Percentiles rank a stretch among this genome's conserved stretches.
Conservation (phyloP, 73 alveolate genomes). For the Paramecium sonneborni region DNA sequence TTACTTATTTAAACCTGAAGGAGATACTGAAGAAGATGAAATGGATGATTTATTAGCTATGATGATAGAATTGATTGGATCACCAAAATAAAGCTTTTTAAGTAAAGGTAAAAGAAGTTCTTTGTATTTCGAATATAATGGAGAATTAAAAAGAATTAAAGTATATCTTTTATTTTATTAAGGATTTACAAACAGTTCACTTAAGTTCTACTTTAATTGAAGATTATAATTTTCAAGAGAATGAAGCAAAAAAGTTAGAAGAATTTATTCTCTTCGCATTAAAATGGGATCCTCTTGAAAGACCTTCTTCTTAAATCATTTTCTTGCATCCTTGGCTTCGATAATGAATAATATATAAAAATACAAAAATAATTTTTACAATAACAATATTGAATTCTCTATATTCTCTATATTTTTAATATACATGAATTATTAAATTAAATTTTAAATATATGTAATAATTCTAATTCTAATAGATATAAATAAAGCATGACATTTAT, state of each 20-base stretch:
- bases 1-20: constrained; percentile 75
- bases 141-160: not conserved
- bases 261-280: not conserved
- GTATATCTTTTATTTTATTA: not conserved
- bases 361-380: not conserved
- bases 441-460: too few relatives aligned
- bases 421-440: too few relatives aligned
- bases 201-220: not conserved
- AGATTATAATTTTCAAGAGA: not conserved
- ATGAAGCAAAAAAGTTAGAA: constrained; percentile 5
- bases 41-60: constrained; percentile 83
- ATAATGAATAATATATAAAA: not conserved
- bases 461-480: too few relatives aligned
- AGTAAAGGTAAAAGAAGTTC: not conserved
- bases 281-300: not conserved
- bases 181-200: not conserved
- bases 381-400: too few relatives aligned
- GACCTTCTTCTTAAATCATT: not conserved
- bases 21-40: constrained; percentile 61
- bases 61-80: constrained; percentile 78
- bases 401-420: too few relatives aligned
- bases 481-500: not conserved
- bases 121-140: not conserved
- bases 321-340: not conserved
- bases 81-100: not conserved